Conservation (phyloP, 768 basidiomycete genomes). For the Nidularia pulvinata region DNA sequence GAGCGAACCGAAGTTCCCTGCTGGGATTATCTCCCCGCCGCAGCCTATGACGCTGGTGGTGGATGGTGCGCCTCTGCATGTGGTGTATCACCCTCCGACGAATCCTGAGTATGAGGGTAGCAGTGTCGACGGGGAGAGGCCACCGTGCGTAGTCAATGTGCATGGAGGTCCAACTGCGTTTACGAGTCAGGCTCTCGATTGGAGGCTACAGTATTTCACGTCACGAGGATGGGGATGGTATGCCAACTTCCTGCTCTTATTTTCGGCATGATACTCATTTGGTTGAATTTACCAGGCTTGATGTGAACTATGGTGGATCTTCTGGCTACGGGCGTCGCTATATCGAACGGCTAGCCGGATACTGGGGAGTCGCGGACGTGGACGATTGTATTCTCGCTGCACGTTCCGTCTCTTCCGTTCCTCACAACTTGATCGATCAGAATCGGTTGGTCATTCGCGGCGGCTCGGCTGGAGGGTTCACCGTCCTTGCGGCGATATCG, state of each 20-base stretch:
- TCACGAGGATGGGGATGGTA: conserved; percentile 77
- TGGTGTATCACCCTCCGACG: conserved; percentile 65
- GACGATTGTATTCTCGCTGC: conserved; percentile 63
- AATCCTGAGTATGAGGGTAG: conserved; percentile 60
- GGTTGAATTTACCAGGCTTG: conserved; percentile 41
- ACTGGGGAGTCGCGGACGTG: conserved; percentile 80
- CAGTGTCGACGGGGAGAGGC: conserved; percentile 48
- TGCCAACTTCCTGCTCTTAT: conserved; percentile 3
- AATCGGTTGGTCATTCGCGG: conserved; percentile 73
- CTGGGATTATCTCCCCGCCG: conserved; percentile 44
- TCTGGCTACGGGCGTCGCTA: conserved; percentile 74
- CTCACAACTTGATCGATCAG: conserved; percentile 58
- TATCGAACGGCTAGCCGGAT: conserved; percentile 54
- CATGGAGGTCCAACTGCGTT: conserved; percentile 75
- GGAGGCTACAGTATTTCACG: conserved; percentile 66
- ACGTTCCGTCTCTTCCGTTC: conserved; percentile 37
- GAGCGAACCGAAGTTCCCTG: conserved; percentile 16
- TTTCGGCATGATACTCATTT: not conserved
- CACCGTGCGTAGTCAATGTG: conserved; percentile 63
- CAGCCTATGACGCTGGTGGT: conserved; percentile 42
- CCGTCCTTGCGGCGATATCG: conserved; percentile 49
- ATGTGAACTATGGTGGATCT: conserved; percentile 80
- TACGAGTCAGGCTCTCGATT: conserved; percentile 43
- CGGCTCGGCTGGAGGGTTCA: conserved; percentile 74
- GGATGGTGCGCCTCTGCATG: conserved; percentile 45